phyloP scores from a whole-genome alignment of 1,139 yeast species.

The Wickerhamomyces sp. region DNA sequence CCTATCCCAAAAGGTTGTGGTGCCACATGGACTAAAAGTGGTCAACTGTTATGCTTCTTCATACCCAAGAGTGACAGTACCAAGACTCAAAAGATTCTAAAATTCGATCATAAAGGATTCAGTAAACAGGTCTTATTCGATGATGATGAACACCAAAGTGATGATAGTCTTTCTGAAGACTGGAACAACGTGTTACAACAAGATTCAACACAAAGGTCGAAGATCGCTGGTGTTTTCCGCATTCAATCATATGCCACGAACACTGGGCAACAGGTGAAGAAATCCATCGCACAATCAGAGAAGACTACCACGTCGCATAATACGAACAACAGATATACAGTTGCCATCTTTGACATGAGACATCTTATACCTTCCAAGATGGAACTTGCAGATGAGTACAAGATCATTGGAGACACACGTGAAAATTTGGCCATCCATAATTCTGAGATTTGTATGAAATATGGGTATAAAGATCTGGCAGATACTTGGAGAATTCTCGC shows the following conservation, averaged over 20 bases:
- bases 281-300: conserved; percentile 13
- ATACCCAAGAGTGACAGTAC: conserved; percentile 46
- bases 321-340: conserved; percentile 38
- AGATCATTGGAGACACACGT: conserved; percentile 63
- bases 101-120: conserved; percentile 40
- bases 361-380: conserved; percentile 71
- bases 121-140: conserved; percentile 25
- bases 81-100: conserved; percentile 32
- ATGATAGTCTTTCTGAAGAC: conserved; percentile 33
- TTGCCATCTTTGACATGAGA: conserved; percentile 61
- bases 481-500: conserved; percentile 74
- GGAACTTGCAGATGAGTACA: conserved; percentile 73
- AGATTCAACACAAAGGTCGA: conserved; percentile 30
- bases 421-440: conserved; percentile 64
- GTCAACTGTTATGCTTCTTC: conserved; percentile 78
- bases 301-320: conserved; percentile 12
- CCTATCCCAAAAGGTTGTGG: conserved; percentile 95
- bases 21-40: conserved; percentile 78
- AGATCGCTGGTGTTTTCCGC: conserved; percentile 26
- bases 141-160: conserved; percentile 29
- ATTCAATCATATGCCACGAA: conserved; percentile 15
- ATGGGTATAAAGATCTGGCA: conserved; percentile 59
- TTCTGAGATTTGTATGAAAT: conserved; percentile 61
- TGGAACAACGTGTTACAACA: conserved; percentile 36
- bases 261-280: conserved; percentile 18